Conservation (phyloP, 345 rosid species). For the Carallia pectinifolia region DNA sequence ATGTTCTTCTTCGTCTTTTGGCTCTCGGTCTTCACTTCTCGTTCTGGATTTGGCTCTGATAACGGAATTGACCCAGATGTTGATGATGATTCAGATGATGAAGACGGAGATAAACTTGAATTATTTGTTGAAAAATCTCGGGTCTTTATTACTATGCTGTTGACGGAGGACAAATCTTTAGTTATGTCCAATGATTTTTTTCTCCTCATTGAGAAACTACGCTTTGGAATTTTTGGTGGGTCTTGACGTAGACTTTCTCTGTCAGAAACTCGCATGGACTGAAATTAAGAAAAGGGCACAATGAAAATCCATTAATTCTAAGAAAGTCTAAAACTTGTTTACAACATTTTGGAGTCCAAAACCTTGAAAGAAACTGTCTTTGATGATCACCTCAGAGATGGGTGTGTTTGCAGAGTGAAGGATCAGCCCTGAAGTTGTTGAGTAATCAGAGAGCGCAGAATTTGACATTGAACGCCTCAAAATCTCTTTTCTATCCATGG, state of each 20-base stretch:
- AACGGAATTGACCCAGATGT: constrained; percentile 7
- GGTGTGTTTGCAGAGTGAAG: constrained; percentile 20
- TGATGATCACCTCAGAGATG: constrained; percentile 31
- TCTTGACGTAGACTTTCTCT: constrained; percentile 16
- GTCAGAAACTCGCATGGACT: constrained; percentile 29
- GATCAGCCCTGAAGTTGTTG: constrained; percentile 6
- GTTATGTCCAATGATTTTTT: constrained; percentile 5
- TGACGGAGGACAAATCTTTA: not conserved
- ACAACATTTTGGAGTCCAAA: too few relatives aligned
- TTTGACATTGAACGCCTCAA: not conserved
- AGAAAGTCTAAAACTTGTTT: not conserved
- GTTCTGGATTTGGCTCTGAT: constrained; percentile 6
- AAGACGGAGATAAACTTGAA: not conserved
- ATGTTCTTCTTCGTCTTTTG: not conserved
- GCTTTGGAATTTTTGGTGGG: constrained; percentile 14
- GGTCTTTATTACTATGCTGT: not conserved
- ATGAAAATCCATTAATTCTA: not conserved
- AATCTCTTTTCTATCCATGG: not conserved
- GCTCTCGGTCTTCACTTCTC: not conserved
- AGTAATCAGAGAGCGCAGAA: constrained; percentile 1
- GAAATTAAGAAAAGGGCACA: not conserved
- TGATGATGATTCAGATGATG: not conserved
- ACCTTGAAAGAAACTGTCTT: too few relatives aligned
- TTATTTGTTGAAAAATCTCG: not conserved
- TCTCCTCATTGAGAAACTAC: not conserved